Percentiles rank a stretch among this genome's conserved stretches.
Evolutionary conservation across 768 basidiomycete genomes (phyloP).

Genomic region (Hortiboletus flavorubellus): DNA sequence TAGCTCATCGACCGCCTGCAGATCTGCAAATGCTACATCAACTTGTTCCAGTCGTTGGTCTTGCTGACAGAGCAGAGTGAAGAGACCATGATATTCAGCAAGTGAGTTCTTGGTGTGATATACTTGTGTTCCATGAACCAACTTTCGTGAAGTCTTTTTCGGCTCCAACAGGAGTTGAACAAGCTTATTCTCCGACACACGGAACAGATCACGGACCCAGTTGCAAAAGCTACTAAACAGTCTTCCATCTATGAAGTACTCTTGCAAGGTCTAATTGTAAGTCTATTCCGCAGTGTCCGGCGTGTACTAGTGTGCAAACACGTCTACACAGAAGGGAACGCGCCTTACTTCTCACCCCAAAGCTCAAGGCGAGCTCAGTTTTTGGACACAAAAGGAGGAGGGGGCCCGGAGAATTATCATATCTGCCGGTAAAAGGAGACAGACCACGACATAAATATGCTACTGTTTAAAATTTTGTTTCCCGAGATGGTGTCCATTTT

Average conservation of each 20-base stretch:
- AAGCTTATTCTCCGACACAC: slow-evolving; percentile 76
- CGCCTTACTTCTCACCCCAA: slow-evolving; percentile 77
- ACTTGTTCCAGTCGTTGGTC: slow-evolving; percentile 80
- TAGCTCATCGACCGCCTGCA: slow-evolving; percentile 15
- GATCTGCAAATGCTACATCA: slow-evolving; percentile 77
- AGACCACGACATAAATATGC: slow-evolving; percentile 18
- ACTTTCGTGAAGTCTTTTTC: slow-evolving; percentile 56
- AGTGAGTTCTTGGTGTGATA: slow-evolving; percentile 50
- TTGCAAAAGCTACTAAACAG: slow-evolving; percentile 63
- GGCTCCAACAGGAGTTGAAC: slow-evolving; percentile 80
- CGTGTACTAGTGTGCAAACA: background rate
- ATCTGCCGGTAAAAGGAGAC: slow-evolving; percentile 33
- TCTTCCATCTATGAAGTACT: slow-evolving; percentile 73
- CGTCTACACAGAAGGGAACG: slow-evolving; percentile 51
- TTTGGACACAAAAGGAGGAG: slow-evolving; percentile 85
- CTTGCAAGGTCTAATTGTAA: slow-evolving; percentile 71
- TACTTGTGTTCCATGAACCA: background rate
- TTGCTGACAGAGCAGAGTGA: slow-evolving; percentile 79
- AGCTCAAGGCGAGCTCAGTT: slow-evolving; percentile 80
- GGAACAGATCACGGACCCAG: slow-evolving; percentile 56
- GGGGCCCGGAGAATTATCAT: slow-evolving; percentile 64
- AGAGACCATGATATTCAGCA: slow-evolving; percentile 95
- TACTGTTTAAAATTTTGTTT: slow-evolving; percentile 7
- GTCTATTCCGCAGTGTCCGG: slow-evolving; percentile 25
- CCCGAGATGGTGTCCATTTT: slow-evolving; percentile 15